These are phyloP conservation scores for Ambrosiella xylebori DNA, from an alignment of 2,329 filamentous ascomycete species.

Conservation along the genomic window DNA sequence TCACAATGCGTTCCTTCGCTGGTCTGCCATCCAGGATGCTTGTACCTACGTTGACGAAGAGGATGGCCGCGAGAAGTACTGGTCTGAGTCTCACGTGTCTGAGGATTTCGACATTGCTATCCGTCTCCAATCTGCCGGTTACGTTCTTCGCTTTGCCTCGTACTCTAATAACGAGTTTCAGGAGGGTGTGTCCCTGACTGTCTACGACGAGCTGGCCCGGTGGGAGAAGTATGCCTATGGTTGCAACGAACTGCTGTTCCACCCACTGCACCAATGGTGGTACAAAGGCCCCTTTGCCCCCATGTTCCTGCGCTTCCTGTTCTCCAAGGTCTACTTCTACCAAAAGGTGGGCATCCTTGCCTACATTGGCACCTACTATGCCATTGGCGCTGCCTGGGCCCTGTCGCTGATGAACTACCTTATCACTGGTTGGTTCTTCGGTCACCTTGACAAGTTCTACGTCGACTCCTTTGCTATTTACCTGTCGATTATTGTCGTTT, in stretches of 20 bases:
- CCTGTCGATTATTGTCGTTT: conserved; percentile 45
- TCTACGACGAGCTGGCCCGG: conserved; percentile 67
- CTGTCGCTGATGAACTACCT: conserved; percentile 55
- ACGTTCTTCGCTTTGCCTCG: conserved; percentile 49
- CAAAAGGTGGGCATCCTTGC: conserved; percentile 56
- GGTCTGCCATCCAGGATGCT: conserved; percentile 30
- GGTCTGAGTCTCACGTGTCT: conserved; percentile 60
- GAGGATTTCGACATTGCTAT: conserved; percentile 66
- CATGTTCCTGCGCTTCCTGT: conserved; percentile 43
- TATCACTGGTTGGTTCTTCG: conserved; percentile 53
- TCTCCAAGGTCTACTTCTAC: conserved; percentile 42
- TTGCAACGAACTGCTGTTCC: conserved; percentile 67
- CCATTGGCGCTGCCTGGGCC: conserved; percentile 49
- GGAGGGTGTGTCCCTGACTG: conserved; percentile 61
- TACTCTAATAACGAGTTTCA: conserved; percentile 56
- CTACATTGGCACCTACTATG: conserved; percentile 57
- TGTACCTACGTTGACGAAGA: conserved; percentile 25
- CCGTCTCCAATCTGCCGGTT: conserved; percentile 50
- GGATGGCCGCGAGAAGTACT: conserved; percentile 48
- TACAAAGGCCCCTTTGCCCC: conserved; percentile 46
- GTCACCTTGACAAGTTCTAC: conserved; percentile 49
- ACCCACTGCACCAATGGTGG: conserved; percentile 49
- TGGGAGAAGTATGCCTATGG: conserved; percentile 83
- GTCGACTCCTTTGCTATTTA: conserved; percentile 49
- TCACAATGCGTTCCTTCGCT: conserved; percentile 59